A percentile compares a stretch with the other conserved stretches of the same genome.
Evolutionary conservation across 2,329 filamentous ascomycete genomes (phyloP).

Genomic region (Pseudogymnoascus sp.): DNA sequence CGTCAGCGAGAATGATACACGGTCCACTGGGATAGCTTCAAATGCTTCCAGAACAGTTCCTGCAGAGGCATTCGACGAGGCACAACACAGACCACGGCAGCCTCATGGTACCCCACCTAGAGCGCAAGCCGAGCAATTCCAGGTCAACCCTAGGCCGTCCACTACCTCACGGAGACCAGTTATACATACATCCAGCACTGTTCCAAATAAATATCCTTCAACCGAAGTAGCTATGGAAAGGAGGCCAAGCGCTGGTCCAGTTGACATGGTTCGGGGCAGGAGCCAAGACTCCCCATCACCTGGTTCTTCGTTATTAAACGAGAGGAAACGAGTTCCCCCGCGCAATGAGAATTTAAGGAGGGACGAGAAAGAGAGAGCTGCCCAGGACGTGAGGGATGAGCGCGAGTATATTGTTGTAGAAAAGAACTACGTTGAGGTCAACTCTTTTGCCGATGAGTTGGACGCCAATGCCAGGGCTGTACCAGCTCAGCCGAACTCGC

Average conservation of each 20-base stretch:
- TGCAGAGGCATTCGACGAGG: conserved; percentile 13
- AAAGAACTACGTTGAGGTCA: conserved; percentile 90
- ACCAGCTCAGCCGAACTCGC: conserved; percentile 37
- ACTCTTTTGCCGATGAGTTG: conserved; percentile 91
- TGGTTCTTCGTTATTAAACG: conserved; percentile 30
- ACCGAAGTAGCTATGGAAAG: conserved; percentile 27
- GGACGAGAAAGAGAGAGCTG: conserved; percentile 57
- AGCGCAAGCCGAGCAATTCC: conserved; percentile 3
- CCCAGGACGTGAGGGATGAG: conserved; percentile 82
- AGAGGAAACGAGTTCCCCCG: conserved; percentile 25
- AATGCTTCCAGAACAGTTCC: background rate
- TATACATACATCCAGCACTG: conserved; percentile 38
- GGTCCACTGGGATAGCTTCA: conserved; percentile 11
- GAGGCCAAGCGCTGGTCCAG: conserved; percentile 16
- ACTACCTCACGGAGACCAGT: conserved; percentile 15
- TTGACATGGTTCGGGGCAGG: conserved; percentile 9
- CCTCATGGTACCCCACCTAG: conserved; percentile 18
- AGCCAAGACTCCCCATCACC: conserved; percentile 30
- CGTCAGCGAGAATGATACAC: conserved; percentile 12
- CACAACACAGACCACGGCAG: conserved; percentile 14
- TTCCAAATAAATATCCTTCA: conserved; percentile 35
- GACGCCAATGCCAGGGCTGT: conserved; percentile 59
- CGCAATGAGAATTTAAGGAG: conserved; percentile 25
- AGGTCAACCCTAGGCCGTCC: background rate
- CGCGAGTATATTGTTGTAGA: conserved; percentile 94